phyloP scores from a whole-genome alignment of 148 eudicot species.

The Talinum fruticosum region DNA sequence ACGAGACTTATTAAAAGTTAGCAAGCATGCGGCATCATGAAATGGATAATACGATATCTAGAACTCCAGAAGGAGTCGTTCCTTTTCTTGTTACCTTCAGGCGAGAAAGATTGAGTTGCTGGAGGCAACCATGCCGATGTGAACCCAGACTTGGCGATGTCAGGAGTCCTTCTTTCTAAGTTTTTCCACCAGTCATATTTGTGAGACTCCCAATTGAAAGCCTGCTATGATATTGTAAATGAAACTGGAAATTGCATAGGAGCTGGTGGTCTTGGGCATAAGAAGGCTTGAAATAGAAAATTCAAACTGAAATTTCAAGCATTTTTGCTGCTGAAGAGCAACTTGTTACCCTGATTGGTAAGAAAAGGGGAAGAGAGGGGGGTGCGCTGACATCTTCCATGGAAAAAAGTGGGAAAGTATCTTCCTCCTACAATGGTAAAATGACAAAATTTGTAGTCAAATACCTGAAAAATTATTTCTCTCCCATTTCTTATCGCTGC shows the following conservation, averaged over 20 bases:
- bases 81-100: constrained; percentile 55
- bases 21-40: not conserved
- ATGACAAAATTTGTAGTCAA: not conserved
- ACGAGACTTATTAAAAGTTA: not conserved
- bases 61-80: not conserved
- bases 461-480: constrained; percentile 84
- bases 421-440: constrained; percentile 6
- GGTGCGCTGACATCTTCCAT: not conserved
- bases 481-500: constrained; percentile 57
- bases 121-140: constrained; percentile 95
- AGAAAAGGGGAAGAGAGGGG: not conserved
- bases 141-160: constrained; percentile 84
- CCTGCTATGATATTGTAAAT: constrained; percentile 37
- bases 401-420: not conserved
- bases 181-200: constrained; percentile 89
- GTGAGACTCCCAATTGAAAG: constrained; percentile 94
- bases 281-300: not conserved
- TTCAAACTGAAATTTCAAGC: not conserved
- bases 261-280: not conserved
- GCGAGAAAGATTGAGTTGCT: constrained; percentile 62
- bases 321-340: not conserved
- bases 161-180: constrained; percentile 61
- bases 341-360: not conserved
- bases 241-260: not conserved
- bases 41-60: not conserved